Conservation (phyloP, 306 rosid genomes). For the Acmispon strigosus region DNA sequence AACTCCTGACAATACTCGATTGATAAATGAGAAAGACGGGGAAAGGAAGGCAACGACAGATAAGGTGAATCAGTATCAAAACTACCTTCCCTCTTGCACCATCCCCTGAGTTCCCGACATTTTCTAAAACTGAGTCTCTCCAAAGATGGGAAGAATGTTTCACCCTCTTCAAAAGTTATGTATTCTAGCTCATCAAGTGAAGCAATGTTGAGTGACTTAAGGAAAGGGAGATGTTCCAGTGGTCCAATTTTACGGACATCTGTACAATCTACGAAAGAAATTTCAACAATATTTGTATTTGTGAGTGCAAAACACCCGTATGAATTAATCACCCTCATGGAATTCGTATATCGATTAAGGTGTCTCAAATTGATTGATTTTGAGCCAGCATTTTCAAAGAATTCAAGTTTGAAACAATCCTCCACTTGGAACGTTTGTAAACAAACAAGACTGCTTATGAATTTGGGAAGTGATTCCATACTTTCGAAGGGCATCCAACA, state of each 20-base stretch:
- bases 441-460: neutral
- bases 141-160: conserved; percentile 18
- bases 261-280: rapidly evolving
- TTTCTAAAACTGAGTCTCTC: neutral
- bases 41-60: conserved; percentile 9
- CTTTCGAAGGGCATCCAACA: too few species aligned
- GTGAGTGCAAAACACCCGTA: conserved; percentile 6
- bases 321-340: neutral
- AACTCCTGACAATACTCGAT: neutral
- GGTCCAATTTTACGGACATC: neutral
- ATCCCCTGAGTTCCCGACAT: conserved; percentile 17
- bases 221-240: neutral
- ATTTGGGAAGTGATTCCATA: neutral
- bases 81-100: neutral
- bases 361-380: neutral
- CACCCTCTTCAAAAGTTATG: neutral
- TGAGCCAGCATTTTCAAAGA: neutral
- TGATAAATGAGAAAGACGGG: neutral
- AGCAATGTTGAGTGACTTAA: rapidly evolving
- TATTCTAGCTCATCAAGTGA: rapidly evolving
- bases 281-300: neutral
- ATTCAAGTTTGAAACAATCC: rapidly evolving
- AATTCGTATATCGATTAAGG: too few species aligned
- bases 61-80: neutral
- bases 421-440: neutral